These are phyloP conservation scores for Cyphellophora attinorum DNA, from an alignment of 2,329 filamentous ascomycete genomes.

Conservation along the genomic window DNA sequence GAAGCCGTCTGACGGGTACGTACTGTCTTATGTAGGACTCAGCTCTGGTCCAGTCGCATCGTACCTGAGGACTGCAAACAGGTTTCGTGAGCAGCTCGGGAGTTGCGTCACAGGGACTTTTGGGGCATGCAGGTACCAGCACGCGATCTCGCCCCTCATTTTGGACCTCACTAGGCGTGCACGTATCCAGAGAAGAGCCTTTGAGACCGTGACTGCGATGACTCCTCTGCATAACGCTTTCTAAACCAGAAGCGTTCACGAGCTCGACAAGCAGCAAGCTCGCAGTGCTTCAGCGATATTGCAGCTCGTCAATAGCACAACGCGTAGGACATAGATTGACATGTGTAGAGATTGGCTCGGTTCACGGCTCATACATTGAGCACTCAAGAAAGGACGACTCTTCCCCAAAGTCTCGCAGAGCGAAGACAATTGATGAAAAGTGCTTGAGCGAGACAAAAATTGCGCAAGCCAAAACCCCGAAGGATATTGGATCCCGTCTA, in stretches of 20 bases:
- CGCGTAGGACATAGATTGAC: too few species aligned
- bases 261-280: neutral
- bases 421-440: slow-evolving; percentile 19
- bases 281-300: neutral
- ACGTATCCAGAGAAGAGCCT: neutral
- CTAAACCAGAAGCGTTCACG: slow-evolving; percentile 1
- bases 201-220: neutral
- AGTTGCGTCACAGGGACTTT: neutral
- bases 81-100: neutral
- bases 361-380: too few species aligned
- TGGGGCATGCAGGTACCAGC: neutral
- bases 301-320: neutral
- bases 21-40: neutral
- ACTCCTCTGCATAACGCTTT: neutral
- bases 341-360: too few species aligned
- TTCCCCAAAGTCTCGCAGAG: slow-evolving; percentile 18
- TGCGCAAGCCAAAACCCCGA: slow-evolving; percentile 20
- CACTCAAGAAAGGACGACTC: too few species aligned
- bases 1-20: neutral
- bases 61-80: neutral
- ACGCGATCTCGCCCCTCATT: neutral
- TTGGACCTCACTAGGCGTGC: neutral
- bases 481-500: slow-evolving; percentile 17
- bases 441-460: slow-evolving; percentile 18
- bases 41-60: neutral